Evolutionary conservation across 1,284 basidiomycete genomes (phyloP), one percentile per base, ranked within the genome.

Genomic region (Moesziomyces parantarcticus): DNA sequence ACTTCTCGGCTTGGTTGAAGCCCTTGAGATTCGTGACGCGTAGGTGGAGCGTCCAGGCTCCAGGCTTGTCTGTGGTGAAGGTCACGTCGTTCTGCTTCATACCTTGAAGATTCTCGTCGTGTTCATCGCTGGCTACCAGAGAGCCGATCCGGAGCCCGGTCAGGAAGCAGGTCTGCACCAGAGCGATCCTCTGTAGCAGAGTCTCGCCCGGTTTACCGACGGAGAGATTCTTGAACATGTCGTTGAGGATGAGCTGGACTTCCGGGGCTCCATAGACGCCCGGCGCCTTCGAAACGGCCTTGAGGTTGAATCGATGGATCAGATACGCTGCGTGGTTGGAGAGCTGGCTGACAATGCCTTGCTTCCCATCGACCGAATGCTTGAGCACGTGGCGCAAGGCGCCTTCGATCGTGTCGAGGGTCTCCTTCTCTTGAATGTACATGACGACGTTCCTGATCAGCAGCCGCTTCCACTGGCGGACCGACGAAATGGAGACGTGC

Each of bases 161-260:
- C 7, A 47, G 29, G 45, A 55, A 48, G 45, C 53, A 55, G 23
- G 39, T 47, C 39, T 55, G 53, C n/a, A 55, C 25, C 6, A 55
- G 36, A 6, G 45, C 36, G 20, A 55, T 55, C 43, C 14, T 40
- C 22, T 55, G 53, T 20, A 55, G 45, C 25, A 55, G 18, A 14
- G 32, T n/a, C 22, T 55, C 36, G 14, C 14, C 25, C 5, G 42
- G 13, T 3, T 10, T 18, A 18, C 52, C 52, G 5, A n/a, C 20
- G 20, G 43, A 32, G 10, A 54, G 52, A 10, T 29, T 42, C 45
- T 55, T 16, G 22, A 47, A 40, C 32, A 55, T 55, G 44, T 46
- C 36, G 21, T 42, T 47, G 44, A 55, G 53, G 39, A 47, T 55
- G 16, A 55, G 53, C 22, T 41, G 34, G 9, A 55, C 45, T 21